Evolutionary conservation across 75 land plant species (phyloP), one percentile per base, ranked within the genome.

Genomic region (Ceratopteris richardii): DNA sequence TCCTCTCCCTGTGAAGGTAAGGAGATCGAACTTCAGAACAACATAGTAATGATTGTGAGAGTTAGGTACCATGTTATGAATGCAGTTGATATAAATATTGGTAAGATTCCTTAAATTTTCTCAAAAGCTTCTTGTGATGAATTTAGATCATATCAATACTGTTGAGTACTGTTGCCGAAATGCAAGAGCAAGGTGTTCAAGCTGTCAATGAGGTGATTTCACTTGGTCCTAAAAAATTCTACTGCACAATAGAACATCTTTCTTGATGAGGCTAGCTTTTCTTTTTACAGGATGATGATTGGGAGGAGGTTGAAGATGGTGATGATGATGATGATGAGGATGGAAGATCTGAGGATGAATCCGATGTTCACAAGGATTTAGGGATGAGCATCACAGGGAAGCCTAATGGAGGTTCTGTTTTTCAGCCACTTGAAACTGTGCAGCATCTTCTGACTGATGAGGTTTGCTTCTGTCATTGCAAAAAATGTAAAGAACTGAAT

Each of bases 1-100:
- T 22, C 74, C 88, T 20, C 82, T 90, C 44, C 76, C 82, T 67
- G 78, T 67, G 44, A 95, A 95, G 99, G 99, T 94, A 70, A 16
- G 25, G 14, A 27, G 51, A 9, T 39, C 24, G 20, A 3, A 10
- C 62, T 2, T 2, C 50, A 18, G 14, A 29, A 7, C 18, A 9
- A 29, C 17, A 20, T 39, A 12, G 31, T 19, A 11, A 27, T 48
- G 16, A 20, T 27, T 19, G 31, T 33, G n/a, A n/a, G n/a, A n/a
- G n/a, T n/a, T n/a, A n/a, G n/a, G n/a, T n/a, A n/a, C n/a, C 18
- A 46, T 54, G 37, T 56, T 2, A 11, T 57, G 41, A 1, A 21
- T n/a, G n/a, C n/a, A n/a, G n/a, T n/a, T n/a, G n/a, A n/a, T n/a
- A n/a, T n/a, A n/a, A n/a, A n/a, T n/a, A n/a, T n/a, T n/a, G n/a